These are phyloP conservation scores for Kregervanrija fluxuum DNA, from an alignment of 805 yeast species.

Conservation along the genomic window DNA sequence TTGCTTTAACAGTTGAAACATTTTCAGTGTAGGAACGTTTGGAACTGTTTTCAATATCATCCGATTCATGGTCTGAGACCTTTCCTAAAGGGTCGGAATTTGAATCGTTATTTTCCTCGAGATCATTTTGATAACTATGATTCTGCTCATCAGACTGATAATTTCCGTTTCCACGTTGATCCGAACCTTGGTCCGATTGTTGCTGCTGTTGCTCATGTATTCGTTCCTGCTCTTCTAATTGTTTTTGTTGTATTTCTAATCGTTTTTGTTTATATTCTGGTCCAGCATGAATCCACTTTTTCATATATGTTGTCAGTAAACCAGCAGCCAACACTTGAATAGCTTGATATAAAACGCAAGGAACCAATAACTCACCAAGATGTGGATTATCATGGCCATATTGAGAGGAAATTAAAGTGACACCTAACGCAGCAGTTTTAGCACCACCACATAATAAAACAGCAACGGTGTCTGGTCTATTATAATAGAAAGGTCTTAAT, in stretches of 20 bases:
- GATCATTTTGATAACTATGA: too few species aligned
- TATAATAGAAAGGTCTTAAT: constrained; percentile 60
- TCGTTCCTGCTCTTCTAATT: neutral
- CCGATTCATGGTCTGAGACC: too few species aligned
- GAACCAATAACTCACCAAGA: constrained; percentile 68
- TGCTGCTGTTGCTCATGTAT: too few species aligned
- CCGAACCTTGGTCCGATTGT: too few species aligned
- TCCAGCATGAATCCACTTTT: constrained; percentile 51
- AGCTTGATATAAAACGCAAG: constrained; percentile 77
- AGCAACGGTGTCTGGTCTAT: constrained; percentile 63
- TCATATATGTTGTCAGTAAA: constrained; percentile 55
- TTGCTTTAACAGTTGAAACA: too few species aligned
- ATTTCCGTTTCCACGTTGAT: too few species aligned
- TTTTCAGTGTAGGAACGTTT: too few species aligned
- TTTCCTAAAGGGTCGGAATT: too few species aligned
- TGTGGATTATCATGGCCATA: constrained; percentile 56
- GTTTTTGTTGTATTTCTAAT: constrained; percentile 1
- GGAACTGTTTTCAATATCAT: too few species aligned
- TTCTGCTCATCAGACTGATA: too few species aligned
- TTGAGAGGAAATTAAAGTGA: constrained; percentile 53
- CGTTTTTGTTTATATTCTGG: constrained; percentile 12
- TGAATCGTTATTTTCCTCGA: too few species aligned
- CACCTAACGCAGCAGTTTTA: constrained; percentile 88
- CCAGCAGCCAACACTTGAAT: constrained; percentile 83
- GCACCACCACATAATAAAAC: constrained; percentile 88